Base-by-base conservation (phyloP, 2,329 filamentous ascomycete species). In the Alternaria viburni region DNA sequence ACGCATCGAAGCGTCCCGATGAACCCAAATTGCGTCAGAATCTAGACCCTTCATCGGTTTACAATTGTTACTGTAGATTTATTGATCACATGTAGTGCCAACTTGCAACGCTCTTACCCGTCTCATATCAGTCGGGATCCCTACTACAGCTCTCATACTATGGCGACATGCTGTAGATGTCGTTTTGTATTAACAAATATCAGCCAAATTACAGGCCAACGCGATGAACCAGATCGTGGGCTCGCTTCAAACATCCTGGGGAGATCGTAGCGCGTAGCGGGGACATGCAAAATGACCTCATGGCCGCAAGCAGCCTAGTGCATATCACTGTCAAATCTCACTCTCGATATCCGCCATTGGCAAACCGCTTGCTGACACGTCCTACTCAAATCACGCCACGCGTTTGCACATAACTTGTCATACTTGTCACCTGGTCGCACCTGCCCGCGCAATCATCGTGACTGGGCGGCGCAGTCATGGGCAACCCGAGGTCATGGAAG, bases 191-290 rank as follows among this genome's bases (percentile, higher is more conserved):
- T 36, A 13, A 52, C 49, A n/a, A 12, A 52, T 25, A n/a, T 51
- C 12, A 19, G 19, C 15, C 13, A 32, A 23, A 15, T 51, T n/a
- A 36, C 21, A 51, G 49, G 49, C 28, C 49, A 10, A 41, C 30
- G 10, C 49, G 13, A 52, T 52, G 49, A 52, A 36, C 28, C 41
- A 57, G 54, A 57, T 61, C 19, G 54, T 19, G 36, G 59, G 45
- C 54, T 61, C 59, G 59, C 46, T 57, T 52, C 32, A 46, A 44
- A 28, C 19, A 57, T 61, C 23, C 45, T 57, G 44, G 58, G 44
- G n/a, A 25, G 44, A 61, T 57, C 58, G 54, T 36, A 21, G 28
- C 15, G n/a, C 28, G 23, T 46, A 55, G 44, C 19, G 49, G 49
- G 45, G 49, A 32, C 26, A 52, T 52, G 49, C 49, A 41, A 12